Evolutionary conservation across 805 yeast genomes (phyloP).

Genomic region (Pichia pseudocactophila): DNA sequence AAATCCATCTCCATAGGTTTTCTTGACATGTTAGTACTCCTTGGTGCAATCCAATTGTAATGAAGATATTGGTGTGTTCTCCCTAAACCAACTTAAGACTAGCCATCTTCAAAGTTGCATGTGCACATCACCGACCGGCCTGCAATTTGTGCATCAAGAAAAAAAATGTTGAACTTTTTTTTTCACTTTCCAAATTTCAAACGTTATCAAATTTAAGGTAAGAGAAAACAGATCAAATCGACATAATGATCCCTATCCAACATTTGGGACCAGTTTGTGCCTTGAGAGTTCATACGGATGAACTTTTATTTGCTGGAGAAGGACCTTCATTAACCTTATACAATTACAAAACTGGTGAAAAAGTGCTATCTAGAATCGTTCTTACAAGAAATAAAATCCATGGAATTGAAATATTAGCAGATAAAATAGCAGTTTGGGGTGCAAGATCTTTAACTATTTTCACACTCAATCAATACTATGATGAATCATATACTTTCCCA

Average conservation of each 20-base stretch:
- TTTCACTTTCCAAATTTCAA: no score
- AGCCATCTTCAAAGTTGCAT: no score
- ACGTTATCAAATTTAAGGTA: no score
- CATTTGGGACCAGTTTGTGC: conserved; percentile 70
- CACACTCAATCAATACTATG: conserved; percentile 24
- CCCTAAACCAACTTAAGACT: no score
- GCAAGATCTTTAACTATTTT: conserved; percentile 56
- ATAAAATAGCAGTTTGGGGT: conserved; percentile 45
- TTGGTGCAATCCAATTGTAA: neutral
- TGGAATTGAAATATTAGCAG: conserved; percentile 41
- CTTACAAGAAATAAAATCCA: conserved; percentile 77
- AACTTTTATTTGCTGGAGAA: conserved; percentile 48
- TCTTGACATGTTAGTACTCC: neutral
- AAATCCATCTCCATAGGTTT: conserved; percentile 7
- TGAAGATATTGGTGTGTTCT: neutral
- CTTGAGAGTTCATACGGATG: conserved; percentile 33
- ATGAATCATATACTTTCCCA: conserved; percentile 11
- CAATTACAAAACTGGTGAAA: conserved; percentile 29
- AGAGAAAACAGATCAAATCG: no score
- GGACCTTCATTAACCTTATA: conserved; percentile 61
- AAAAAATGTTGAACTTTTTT: no score
- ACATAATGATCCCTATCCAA: conserved; percentile 9
- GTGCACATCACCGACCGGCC: no score
- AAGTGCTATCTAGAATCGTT: conserved; percentile 34
- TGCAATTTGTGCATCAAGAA: no score